Evolutionary conservation across 371 early-diverging fungal species (phyloP).

Genomic region (Mucor indicus): DNA sequence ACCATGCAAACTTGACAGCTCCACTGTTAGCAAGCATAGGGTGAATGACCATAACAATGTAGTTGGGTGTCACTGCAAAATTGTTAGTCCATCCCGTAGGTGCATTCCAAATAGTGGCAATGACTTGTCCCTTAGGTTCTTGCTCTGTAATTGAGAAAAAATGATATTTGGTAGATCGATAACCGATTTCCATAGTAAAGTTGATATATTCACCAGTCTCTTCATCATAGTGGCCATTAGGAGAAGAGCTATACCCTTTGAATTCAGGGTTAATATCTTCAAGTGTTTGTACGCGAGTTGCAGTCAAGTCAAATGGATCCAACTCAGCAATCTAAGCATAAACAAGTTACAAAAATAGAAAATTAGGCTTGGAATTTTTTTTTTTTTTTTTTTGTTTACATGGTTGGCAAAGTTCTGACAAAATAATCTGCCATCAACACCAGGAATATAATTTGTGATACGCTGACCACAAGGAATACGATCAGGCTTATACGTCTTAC

Average conservation of each 20-base stretch:
- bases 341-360: slow-evolving; percentile 4
- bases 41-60: slow-evolving; percentile 63
- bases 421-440: slow-evolving; percentile 56
- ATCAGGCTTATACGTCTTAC: slow-evolving; percentile 49
- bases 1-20: slow-evolving; percentile 71
- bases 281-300: slow-evolving; percentile 61
- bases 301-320: slow-evolving; percentile 73
- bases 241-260: slow-evolving; percentile 66
- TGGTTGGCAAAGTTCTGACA: slow-evolving; percentile 61
- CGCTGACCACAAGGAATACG: slow-evolving; percentile 59
- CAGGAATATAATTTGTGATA: slow-evolving; percentile 47
- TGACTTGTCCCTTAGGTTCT: slow-evolving; percentile 63
- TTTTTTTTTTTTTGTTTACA: slow-evolving; percentile 30
- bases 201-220: slow-evolving; percentile 71
- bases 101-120: slow-evolving; percentile 57
- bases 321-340: slow-evolving; percentile 60
- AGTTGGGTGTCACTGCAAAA: slow-evolving; percentile 68
- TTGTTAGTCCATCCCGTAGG: slow-evolving; percentile 70
- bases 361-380: neutral
- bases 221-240: slow-evolving; percentile 69
- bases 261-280: slow-evolving; percentile 67
- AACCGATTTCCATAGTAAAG: slow-evolving; percentile 70
- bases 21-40: slow-evolving; percentile 56
- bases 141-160: slow-evolving; percentile 61
- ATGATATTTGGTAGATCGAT: slow-evolving; percentile 61